phyloP scores from a whole-genome alignment of 805 yeast species.

The Ogataea nonfermentans region DNA sequence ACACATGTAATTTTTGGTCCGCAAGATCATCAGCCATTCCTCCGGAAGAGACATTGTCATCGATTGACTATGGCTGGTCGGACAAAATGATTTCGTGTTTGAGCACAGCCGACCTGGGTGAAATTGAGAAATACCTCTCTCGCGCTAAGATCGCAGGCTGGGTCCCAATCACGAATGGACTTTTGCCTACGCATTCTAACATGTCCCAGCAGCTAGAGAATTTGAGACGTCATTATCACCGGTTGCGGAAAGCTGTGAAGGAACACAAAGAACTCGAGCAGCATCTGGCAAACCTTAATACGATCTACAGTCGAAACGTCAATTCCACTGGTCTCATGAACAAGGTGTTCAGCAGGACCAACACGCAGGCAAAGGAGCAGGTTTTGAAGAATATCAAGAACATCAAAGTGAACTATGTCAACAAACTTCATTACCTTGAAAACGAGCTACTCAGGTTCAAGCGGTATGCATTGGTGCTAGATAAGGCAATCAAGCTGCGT shows the following conservation, averaged over 20 bases:
- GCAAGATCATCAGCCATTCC: conserved; percentile 82
- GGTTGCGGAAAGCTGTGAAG: conserved; percentile 39
- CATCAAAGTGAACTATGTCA: conserved; percentile 40
- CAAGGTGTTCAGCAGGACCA: conserved; percentile 16
- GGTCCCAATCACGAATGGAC: conserved; percentile 35
- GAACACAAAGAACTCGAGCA: conserved; percentile 38
- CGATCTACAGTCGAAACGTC: conserved; percentile 12
- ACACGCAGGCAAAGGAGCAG: conserved; percentile 15
- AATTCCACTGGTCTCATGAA: conserved; percentile 12
- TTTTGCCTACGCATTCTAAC: conserved; percentile 28
- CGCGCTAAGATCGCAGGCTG: conserved; percentile 39
- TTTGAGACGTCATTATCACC: conserved; percentile 39
- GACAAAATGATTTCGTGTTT: conserved; percentile 22
- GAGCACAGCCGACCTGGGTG: conserved; percentile 1
- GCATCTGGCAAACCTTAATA: conserved; percentile 14
- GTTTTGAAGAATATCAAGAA: conserved; percentile 34
- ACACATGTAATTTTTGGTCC: conserved; percentile 89
- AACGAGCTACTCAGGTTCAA: conserved; percentile 45
- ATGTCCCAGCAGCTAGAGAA: conserved; percentile 40
- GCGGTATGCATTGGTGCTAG: conserved; percentile 43
- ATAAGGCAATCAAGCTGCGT: conserved; percentile 47
- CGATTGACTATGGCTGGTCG: conserved; percentile 84
- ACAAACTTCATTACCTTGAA: conserved; percentile 42
- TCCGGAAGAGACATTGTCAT: conserved; percentile 65
- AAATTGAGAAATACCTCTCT: conserved; percentile 27